These are phyloP conservation scores for Mycosphaerella arachidis DNA, from an alignment of 2,329 filamentous ascomycete species.

Conservation along the genomic window DNA sequence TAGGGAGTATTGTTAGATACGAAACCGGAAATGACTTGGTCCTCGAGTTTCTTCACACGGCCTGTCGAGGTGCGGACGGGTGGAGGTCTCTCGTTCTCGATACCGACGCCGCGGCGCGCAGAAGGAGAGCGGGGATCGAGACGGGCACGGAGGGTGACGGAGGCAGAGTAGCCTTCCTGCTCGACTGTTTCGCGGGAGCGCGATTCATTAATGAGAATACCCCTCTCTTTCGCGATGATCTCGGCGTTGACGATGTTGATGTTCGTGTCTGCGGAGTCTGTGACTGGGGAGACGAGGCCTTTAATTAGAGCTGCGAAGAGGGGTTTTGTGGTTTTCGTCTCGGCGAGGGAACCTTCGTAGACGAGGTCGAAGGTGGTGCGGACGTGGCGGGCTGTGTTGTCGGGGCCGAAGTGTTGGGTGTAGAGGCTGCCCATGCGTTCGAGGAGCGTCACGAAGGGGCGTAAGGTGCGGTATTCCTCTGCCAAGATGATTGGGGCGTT, in stretches of 20 bases:
- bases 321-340: slow-evolving; percentile 69
- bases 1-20: slow-evolving; percentile 60
- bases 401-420: slow-evolving; percentile 64
- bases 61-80: slow-evolving; percentile 7
- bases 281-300: slow-evolving; percentile 66
- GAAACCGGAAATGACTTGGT: slow-evolving; percentile 61
- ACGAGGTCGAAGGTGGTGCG: slow-evolving; percentile 69
- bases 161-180: slow-evolving; percentile 62
- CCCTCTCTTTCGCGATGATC: slow-evolving; percentile 70
- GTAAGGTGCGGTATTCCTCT: slow-evolving; percentile 72
- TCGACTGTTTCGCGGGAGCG: slow-evolving; percentile 55
- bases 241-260: slow-evolving; percentile 82
- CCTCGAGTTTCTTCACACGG: slow-evolving; percentile 32
- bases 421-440: slow-evolving; percentile 77
- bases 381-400: slow-evolving; percentile 39
- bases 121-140: slow-evolving; percentile 31
- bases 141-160: slow-evolving; percentile 63
- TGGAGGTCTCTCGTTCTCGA: neutral
- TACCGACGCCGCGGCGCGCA: slow-evolving; percentile 15
- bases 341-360: slow-evolving; percentile 71
- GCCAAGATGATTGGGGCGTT: slow-evolving; percentile 78
- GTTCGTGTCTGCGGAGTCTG: slow-evolving; percentile 59
- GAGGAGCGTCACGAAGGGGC: slow-evolving; percentile 70
- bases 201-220: slow-evolving; percentile 71
- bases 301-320: slow-evolving; percentile 76